A percentile compares a stretch with the other conserved stretches of the same genome.
Evolutionary conservation across 192 early-diverging fungal genomes (phyloP).

Genomic region (Rhizophagus clarus): DNA sequence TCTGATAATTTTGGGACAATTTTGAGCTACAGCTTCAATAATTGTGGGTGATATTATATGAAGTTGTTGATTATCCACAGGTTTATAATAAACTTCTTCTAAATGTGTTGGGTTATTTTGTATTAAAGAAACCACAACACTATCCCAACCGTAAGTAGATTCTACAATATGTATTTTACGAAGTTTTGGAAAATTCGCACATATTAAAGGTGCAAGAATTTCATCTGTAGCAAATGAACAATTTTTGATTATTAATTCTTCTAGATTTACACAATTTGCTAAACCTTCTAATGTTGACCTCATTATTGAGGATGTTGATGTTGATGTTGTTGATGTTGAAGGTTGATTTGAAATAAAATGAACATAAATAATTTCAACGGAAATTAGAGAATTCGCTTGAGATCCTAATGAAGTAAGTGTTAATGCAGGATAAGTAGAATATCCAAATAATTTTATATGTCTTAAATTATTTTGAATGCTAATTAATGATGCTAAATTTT

Average conservation of each 20-base stretch:
- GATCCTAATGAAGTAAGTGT: background rate
- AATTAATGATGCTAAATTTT: slow-evolving; percentile 30
- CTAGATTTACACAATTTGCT: slow-evolving; percentile 9
- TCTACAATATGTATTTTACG: slow-evolving; percentile 30
- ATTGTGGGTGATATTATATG: background rate
- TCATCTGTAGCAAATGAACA: slow-evolving; percentile 21
- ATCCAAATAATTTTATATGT: slow-evolving; percentile 26
- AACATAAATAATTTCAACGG: slow-evolving; percentile 26
- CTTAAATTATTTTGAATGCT: slow-evolving; percentile 10
- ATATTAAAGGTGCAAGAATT: slow-evolving; percentile 5
- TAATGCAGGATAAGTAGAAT: slow-evolving; percentile 6
- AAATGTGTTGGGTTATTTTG: slow-evolving; percentile 14
- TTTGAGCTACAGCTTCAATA: slow-evolving; percentile 14
- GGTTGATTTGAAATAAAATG: slow-evolving; percentile 15
- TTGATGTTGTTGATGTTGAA: background rate
- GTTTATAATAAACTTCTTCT: slow-evolving; percentile 31
- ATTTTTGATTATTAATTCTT: slow-evolving; percentile 18
- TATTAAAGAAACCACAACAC: slow-evolving; percentile 23
- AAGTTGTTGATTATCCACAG: background rate
- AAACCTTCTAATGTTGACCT: slow-evolving; percentile 10
- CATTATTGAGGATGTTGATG: too few species aligned
- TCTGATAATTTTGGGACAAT: slow-evolving; percentile 7
- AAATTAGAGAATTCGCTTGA: slow-evolving; percentile 7
- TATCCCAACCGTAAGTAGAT: slow-evolving; percentile 30
- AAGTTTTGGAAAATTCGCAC: slow-evolving; percentile 21